Percentiles rank a stretch among this genome's conserved stretches.
Evolutionary conservation across 768 basidiomycete species (phyloP).

Genomic region (Scleroderma citrinum): DNA sequence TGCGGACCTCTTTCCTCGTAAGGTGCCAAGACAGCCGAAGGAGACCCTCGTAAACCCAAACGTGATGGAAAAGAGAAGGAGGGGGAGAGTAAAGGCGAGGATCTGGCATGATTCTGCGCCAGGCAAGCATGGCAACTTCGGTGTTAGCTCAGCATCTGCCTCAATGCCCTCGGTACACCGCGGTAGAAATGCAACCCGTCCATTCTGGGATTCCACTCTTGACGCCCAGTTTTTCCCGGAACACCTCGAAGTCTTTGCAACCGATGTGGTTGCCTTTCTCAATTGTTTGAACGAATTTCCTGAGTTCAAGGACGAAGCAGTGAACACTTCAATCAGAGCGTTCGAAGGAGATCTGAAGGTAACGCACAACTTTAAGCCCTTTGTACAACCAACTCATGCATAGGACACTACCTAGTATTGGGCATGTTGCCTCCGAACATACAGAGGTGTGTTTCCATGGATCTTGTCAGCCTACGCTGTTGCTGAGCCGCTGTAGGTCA

Average conservation of each 20-base stretch:
- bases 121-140: constrained; percentile 19
- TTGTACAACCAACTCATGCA: not conserved
- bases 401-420: constrained; percentile 47
- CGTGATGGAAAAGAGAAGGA: constrained; percentile 15
- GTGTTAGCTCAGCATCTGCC: not conserved
- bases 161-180: not conserved
- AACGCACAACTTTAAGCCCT: constrained; percentile 7
- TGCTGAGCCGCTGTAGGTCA: constrained; percentile 40
- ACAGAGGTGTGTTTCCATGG: constrained; percentile 38
- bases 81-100: constrained; percentile 18
- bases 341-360: constrained; percentile 70
- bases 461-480: not conserved
- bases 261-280: constrained; percentile 63
- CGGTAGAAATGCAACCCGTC: constrained; percentile 43
- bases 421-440: constrained; percentile 65
- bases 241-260: constrained; percentile 56
- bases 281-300: constrained; percentile 74
- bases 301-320: constrained; percentile 69
- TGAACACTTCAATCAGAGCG: constrained; percentile 60
- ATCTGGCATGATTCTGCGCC: not conserved
- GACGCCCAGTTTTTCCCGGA: constrained; percentile 63
- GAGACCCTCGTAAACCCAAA: constrained; percentile 32
- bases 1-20: constrained; percentile 69
- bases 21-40: constrained; percentile 41
- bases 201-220: constrained; percentile 49